Percentiles rank a stretch among this genome's conserved stretches.
Conservation (phyloP, 1,139 yeast species). For the Yamadazyma atmosphaerica region DNA sequence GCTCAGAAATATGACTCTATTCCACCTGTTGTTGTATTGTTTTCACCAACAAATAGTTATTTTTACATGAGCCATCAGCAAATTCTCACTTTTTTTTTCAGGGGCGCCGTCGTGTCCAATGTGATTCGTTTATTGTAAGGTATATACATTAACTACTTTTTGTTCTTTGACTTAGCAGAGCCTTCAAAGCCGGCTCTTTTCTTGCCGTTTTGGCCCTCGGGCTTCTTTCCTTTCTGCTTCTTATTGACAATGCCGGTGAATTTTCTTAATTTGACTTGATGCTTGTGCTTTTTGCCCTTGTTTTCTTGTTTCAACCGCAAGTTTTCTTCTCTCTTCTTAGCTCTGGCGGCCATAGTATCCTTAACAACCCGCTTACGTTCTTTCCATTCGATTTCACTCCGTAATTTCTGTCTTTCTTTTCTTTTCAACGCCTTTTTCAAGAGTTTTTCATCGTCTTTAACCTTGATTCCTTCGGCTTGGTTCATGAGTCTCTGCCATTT, state of each 20-base stretch:
- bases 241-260: conserved; percentile 55
- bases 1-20: no score
- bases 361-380: conserved; percentile 81
- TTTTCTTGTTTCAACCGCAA: conserved; percentile 77
- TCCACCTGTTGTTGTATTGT: no score
- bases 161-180: conserved; percentile 40
- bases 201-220: conserved; percentile 42
- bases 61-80: neutral
- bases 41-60: neutral
- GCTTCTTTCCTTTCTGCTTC: conserved; percentile 26
- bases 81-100: neutral
- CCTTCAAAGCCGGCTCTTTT: conserved; percentile 65
- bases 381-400: conserved; percentile 82
- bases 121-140: no score
- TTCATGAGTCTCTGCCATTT: conserved; percentile 84
- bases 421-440: conserved; percentile 83
- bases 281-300: conserved; percentile 70
- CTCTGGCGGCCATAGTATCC: conserved; percentile 71
- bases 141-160: conserved; percentile 15
- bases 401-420: conserved; percentile 76
- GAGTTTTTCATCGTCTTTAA: conserved; percentile 87
- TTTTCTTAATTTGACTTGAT: conserved; percentile 68
- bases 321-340: conserved; percentile 87
- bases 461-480: conserved; percentile 85
- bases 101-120: no score